Percentiles rank a stretch among this genome's conserved stretches.
Evolutionary conservation across 129 eudicot genomes (phyloP).

Genomic region (Artemisia argyi): DNA sequence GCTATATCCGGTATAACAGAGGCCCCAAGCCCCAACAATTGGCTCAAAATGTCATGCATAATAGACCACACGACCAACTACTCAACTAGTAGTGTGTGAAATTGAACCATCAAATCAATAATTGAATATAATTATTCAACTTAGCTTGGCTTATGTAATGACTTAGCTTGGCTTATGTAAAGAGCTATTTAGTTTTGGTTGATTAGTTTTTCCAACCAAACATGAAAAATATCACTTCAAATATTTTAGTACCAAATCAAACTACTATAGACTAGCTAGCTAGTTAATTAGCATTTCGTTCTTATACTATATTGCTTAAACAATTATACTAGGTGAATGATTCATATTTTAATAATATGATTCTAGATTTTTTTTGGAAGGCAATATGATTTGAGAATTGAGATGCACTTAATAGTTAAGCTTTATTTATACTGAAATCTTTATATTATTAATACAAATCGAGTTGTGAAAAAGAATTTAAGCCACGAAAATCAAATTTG

Average conservation of each 20-base stretch:
- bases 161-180: background rate
- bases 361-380: too few species aligned
- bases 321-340: background rate
- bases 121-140: background rate
- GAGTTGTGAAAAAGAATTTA: too few species aligned
- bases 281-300: background rate
- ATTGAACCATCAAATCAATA: conserved; percentile 2
- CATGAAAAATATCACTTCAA: background rate
- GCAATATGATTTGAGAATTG: too few species aligned
- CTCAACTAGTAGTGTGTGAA: background rate
- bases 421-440: background rate
- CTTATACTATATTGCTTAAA: background rate
- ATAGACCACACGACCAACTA: background rate
- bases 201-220: background rate
- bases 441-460: background rate
- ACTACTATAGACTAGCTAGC: background rate
- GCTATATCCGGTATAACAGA: too few species aligned
- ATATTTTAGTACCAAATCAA: conserved; percentile 5
- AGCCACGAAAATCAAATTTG: background rate
- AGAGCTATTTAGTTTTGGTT: background rate
- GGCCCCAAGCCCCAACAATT: background rate
- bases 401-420: background rate
- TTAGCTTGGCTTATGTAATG: background rate
- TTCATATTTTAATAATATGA: background rate
- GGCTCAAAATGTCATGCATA: background rate